A percentile compares a stretch with the other conserved stretches of the same genome.
These are phyloP conservation scores for Murraya paniculata DNA, from an alignment of 345 rosid species.

Conservation along the genomic window DNA sequence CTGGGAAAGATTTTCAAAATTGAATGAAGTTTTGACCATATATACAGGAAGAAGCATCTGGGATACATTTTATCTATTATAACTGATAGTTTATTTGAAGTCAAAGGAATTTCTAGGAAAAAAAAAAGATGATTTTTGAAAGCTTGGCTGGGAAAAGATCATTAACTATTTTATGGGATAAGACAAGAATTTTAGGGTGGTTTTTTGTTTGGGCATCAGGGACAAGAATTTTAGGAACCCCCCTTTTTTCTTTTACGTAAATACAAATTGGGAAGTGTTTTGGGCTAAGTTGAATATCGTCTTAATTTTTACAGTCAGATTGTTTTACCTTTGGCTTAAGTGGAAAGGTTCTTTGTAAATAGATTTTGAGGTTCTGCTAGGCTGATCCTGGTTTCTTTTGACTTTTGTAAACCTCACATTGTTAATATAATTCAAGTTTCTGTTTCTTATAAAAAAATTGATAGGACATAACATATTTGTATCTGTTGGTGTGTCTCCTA, in stretches of 20 bases:
- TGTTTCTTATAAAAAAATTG: not conserved
- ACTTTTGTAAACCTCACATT: not conserved
- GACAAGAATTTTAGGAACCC: not conserved
- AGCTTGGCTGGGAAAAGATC: too few relatives aligned
- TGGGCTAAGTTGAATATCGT: not conserved
- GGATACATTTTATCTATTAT: not conserved
- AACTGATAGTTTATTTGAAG: not conserved
- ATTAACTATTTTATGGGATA: not conserved
- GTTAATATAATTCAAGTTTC: not conserved
- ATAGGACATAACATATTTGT: not conserved
- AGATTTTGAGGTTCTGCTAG: not conserved
- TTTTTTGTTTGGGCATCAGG: not conserved
- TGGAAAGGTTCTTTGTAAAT: not conserved
- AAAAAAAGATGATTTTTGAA: too few relatives aligned
- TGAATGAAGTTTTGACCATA: not conserved
- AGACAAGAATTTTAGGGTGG: not conserved
- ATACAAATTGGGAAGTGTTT: not conserved
- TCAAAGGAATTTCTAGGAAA: too few relatives aligned
- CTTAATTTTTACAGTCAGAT: not conserved
- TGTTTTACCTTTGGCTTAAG: not conserved
- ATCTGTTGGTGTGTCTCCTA: not conserved
- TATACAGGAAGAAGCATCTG: not conserved
- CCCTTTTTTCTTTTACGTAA: not conserved
- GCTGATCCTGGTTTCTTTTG: not conserved
- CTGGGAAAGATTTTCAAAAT: not conserved